A percentile compares a stretch with the other conserved stretches of the same genome.
These are phyloP conservation scores for Magnolia changhungtana DNA, from an alignment of 164 flowering plant genomes.

Conservation along the genomic window DNA sequence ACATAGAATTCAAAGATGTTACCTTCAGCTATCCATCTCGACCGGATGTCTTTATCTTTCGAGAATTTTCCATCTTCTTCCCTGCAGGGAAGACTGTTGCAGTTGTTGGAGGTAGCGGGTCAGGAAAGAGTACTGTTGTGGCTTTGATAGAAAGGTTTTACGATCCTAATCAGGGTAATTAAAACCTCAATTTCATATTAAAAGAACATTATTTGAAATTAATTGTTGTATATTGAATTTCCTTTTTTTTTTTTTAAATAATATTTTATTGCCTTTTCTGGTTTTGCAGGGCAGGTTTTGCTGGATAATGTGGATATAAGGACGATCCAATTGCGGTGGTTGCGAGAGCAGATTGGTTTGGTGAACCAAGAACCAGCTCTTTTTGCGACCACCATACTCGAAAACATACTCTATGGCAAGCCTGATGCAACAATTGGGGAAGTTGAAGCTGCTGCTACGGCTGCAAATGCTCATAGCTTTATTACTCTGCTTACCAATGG, in stretches of 20 bases:
- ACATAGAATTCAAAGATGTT: slow-evolving; percentile 85
- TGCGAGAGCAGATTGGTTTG: slow-evolving; percentile 88
- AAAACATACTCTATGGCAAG: slow-evolving; percentile 88
- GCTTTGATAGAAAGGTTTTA: slow-evolving; percentile 91
- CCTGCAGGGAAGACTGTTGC: slow-evolving; percentile 97
- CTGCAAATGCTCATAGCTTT: slow-evolving; percentile 95
- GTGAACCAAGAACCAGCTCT: slow-evolving; percentile 98
- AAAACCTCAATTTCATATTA: background rate
- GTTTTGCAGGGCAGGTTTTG: slow-evolving; percentile 68
- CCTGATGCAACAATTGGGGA: slow-evolving; percentile 84
- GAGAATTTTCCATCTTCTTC: slow-evolving; percentile 70
- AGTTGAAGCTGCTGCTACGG: slow-evolving; percentile 86
- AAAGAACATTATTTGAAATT: background rate
- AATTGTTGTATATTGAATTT: background rate
- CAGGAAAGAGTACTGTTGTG: slow-evolving; percentile 96
- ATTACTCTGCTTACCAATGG: slow-evolving; percentile 84
- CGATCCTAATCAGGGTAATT: slow-evolving; percentile 85
- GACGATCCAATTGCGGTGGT: slow-evolving; percentile 75
- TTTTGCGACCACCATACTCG: slow-evolving; percentile 90
- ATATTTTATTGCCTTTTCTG: slow-evolving; percentile 3
- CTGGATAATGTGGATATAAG: slow-evolving; percentile 79
- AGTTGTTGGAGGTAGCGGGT: slow-evolving; percentile 98
- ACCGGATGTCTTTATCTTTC: slow-evolving; percentile 80
- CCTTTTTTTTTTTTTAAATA: background rate
- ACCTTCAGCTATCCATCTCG: slow-evolving; percentile 94